Evolutionary conservation across 2,329 filamentous ascomycete genomes (phyloP), one percentile per base, ranked within the genome.

Genomic region (Ilyonectria sp.): DNA sequence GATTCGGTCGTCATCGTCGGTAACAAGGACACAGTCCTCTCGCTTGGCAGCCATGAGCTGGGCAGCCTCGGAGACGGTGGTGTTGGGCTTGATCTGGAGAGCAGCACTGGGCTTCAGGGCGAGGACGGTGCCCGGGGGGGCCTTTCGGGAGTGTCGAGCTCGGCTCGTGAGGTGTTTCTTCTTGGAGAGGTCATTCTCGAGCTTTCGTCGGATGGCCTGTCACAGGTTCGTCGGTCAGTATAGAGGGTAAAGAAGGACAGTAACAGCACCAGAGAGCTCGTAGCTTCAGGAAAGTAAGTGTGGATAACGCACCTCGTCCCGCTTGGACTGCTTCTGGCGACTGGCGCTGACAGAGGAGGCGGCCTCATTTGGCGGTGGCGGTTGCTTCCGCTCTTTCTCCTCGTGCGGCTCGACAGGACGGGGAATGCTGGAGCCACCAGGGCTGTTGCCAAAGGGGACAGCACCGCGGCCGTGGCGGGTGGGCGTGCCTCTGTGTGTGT

Each of bases 11-110:
- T 99, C 95, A 72, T 98, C 95, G 80, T 99, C 96, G 47, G 96
- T 99, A 26, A 99, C 96, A 68, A 99, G 85, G 44, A 99, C 96
- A 78, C 96, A 99, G 81, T 99, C 96, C 82, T 99, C 96, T 76
- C 96, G 90, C 88, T 99, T 99, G 57, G 96, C 96, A 63, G 96
- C 96, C 96, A 99, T 99, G 78, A 99, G 86, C 86, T 99, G 96
- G 46, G 96, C 96, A 55, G 96, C 96, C 84, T 99, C 96, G 71
- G 96, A 92, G 63, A 99, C 95, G 56, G 94, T 97, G 29, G 94
- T 98, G 71, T 87, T 89, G 59, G 96, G 96, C 85, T 98, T 98
- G 84, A 99, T 98, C 85, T 99, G 96, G 19, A 99, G 91, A 50
- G 96, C 96, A 77, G 93, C 94, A 80, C 95, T 98, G 61, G 96